Conservation (phyloP, 257 asterid genomes). For the Solanum appendiculatum region DNA sequence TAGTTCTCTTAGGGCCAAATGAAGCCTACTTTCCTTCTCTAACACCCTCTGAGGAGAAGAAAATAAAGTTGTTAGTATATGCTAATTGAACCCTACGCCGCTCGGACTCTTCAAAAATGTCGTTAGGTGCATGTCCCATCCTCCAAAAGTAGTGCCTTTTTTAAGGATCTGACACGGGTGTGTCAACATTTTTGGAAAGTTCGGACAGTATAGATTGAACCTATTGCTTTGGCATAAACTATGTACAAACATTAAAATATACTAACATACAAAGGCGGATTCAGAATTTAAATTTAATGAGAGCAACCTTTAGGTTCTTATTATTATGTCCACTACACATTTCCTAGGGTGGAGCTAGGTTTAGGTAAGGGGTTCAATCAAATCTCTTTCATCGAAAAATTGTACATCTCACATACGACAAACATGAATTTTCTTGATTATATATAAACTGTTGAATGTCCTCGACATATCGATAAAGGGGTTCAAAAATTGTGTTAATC, state of each 20-base stretch:
- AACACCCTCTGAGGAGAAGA: conserved; percentile 52
- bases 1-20: conserved; percentile 46
- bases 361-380: no score
- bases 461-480: not conserved
- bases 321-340: not conserved
- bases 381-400: no score
- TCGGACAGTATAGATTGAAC: not conserved
- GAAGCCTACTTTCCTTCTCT: conserved; percentile 71
- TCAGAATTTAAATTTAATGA: not conserved
- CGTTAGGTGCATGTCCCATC: rapidly evolving
- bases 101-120: not conserved
- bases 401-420: no score
- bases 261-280: not conserved
- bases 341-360: not conserved
- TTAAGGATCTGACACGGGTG: not conserved
- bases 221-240: not conserved
- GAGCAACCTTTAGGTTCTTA: not conserved
- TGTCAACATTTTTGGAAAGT: not conserved
- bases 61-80: not conserved
- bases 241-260: not conserved
- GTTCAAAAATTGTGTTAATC: not conserved
- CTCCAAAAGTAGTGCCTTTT: not conserved
- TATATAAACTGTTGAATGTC: not conserved
- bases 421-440: no score
- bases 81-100: not conserved